Evolutionary conservation across 768 basidiomycete species (phyloP), one percentile per base, ranked within the genome.

Genomic region (Panaeolus cyanescens): DNA sequence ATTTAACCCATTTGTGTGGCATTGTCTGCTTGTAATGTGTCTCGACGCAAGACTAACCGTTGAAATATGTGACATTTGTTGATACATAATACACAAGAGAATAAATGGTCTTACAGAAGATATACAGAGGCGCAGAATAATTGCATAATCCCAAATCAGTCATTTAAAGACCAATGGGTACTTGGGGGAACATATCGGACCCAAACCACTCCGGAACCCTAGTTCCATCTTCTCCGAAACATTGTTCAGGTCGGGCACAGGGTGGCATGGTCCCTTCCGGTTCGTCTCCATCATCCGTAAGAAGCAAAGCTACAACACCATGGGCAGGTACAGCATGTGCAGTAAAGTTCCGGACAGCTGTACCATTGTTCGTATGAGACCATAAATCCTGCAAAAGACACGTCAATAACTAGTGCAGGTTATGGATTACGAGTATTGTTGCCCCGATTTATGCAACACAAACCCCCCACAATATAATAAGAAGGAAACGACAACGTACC

Each of bases 321-420:
- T 91, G 90, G 6, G 87, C 67, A 3, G 89, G 88, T 10, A 91
- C 87, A 19, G 71, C 73, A 8, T 74, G 55, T 4, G 75, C 80
- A 3, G 83, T 84, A 66, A 89, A 79, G 69, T 83, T 85, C 17
- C 89, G 81, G 22, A 86, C 76, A 1, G 83, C 84, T 0, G 85
- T 90, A 3, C 87, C 88, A 65, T 89, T 90, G 65, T 88, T 76
- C 20, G 87, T 89, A 69, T 91, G 89, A 3, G 84, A 70, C 90
- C 90, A 91, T 2, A 91, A 77, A 66, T 91, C 90, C 87, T 91
- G 39, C 54, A 31, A 20, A 53, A 1, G 32, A n/a, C 37, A 10
- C 13, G 12, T 40, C 30, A 62, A 28, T 59, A 20, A 54, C n/a
- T 45, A 17, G 31, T 32, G 15, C 15, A 34, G 32, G 55, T n/a